These are phyloP conservation scores for Pythium angustatum DNA, from an alignment of 352 stramenopile species.

Conservation along the genomic window DNA sequence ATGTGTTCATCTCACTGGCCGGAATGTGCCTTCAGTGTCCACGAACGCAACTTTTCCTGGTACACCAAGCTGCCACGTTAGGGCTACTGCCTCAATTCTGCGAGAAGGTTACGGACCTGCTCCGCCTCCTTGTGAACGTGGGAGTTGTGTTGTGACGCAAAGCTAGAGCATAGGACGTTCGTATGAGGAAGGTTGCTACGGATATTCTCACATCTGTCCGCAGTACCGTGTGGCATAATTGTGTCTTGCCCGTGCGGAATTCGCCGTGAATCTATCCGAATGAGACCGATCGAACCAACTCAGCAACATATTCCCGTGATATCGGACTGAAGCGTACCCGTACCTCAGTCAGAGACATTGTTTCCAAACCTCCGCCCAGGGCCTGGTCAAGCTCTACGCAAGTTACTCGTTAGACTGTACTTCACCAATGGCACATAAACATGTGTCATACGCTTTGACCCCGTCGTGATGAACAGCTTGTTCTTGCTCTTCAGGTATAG, in stretches of 20 bases:
- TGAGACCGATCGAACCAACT: too few species aligned
- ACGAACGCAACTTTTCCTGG: slow-evolving; percentile 86
- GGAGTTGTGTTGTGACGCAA: slow-evolving; percentile 84
- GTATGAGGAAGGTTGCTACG: not conserved
- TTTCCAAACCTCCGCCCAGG: slow-evolving; percentile 88
- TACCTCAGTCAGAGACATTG: slow-evolving; percentile 91
- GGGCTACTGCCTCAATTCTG: not conserved
- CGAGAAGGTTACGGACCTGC: slow-evolving; percentile 48
- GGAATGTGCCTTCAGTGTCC: slow-evolving; percentile 94
- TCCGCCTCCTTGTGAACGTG: slow-evolving; percentile 75
- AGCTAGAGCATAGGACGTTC: slow-evolving; percentile 32
- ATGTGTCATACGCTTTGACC: slow-evolving; percentile 64
- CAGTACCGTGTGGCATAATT: slow-evolving; percentile 90
- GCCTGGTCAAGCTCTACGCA: slow-evolving; percentile 78
- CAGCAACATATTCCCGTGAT: too few species aligned
- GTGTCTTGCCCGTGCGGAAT: slow-evolving; percentile 94
- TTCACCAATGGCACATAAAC: slow-evolving; percentile 10
- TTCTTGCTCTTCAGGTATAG: slow-evolving; percentile 70
- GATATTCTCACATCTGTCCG: too few species aligned
- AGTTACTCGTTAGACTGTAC: not conserved
- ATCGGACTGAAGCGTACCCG: too few species aligned
- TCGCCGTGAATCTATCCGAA: slow-evolving; percentile 83
- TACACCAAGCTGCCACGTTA: not conserved
- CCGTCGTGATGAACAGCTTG: slow-evolving; percentile 79
- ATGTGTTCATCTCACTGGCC: slow-evolving; percentile 48